phyloP scores from a whole-genome alignment of 768 basidiomycete species.

The Ramaria sp. region DNA sequence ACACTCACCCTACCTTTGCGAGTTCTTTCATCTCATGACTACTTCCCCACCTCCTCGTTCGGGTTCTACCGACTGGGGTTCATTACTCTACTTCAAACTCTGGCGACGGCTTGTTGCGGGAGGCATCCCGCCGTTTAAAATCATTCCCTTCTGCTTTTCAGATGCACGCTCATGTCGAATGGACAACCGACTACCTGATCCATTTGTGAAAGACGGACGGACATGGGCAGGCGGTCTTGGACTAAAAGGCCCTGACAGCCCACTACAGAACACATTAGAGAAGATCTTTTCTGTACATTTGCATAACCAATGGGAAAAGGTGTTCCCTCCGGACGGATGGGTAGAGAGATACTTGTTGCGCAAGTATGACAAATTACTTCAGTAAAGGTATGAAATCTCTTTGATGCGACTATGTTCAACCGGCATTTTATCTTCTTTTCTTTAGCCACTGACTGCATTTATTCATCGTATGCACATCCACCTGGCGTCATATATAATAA shows the following conservation, averaged over 20 bases:
- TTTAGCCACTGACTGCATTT: not conserved
- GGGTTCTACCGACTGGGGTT: slow-evolving; percentile 89
- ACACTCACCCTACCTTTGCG: slow-evolving; percentile 93
- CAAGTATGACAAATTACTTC: slow-evolving; percentile 38
- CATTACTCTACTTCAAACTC: slow-evolving; percentile 82
- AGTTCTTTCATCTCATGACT: slow-evolving; percentile 88
- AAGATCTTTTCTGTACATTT: slow-evolving; percentile 84
- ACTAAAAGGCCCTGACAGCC: slow-evolving; percentile 46
- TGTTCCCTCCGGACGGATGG: slow-evolving; percentile 78
- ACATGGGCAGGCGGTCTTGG: slow-evolving; percentile 61
- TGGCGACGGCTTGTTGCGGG: slow-evolving; percentile 73
- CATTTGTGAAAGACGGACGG: slow-evolving; percentile 52
- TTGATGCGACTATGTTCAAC: not conserved
- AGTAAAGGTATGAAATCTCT: not conserved
- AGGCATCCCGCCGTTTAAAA: slow-evolving; percentile 72
- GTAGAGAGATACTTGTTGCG: slow-evolving; percentile 67
- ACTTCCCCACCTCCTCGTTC: slow-evolving; percentile 59
- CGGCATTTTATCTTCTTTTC: not conserved
- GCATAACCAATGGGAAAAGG: slow-evolving; percentile 94
- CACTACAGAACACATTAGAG: slow-evolving; percentile 45
- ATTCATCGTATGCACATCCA: not conserved
- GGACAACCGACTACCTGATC: slow-evolving; percentile 89
- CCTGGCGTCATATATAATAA: not conserved
- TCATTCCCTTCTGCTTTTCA: slow-evolving; percentile 92
- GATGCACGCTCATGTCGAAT: slow-evolving; percentile 87